Evolutionary conservation across 2,329 filamentous ascomycete species (phyloP).

Genomic region (Aureobasidium leucospermi): DNA sequence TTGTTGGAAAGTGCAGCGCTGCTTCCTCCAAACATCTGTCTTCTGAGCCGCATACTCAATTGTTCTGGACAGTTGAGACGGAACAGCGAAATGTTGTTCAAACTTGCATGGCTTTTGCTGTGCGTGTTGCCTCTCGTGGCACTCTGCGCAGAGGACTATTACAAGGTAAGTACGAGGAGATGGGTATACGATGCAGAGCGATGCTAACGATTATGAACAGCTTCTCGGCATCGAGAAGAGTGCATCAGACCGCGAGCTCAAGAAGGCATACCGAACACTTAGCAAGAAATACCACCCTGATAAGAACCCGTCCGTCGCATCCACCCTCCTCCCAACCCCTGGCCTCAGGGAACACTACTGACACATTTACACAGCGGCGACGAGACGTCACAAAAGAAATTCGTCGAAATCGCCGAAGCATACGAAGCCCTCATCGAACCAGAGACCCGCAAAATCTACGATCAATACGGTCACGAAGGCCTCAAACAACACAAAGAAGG

Average conservation of each 20-base stretch:
- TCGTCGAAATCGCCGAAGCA: slow-evolving; percentile 88
- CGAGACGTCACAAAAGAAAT: slow-evolving; percentile 74
- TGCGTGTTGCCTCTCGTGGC: slow-evolving; percentile 37
- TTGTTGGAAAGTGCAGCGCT: not conserved
- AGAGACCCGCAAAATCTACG: slow-evolving; percentile 81
- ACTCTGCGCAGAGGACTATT: slow-evolving; percentile 60
- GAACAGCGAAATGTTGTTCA: slow-evolving; percentile 32
- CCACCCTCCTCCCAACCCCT: not conserved
- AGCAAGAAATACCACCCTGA: slow-evolving; percentile 97
- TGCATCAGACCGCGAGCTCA: slow-evolving; percentile 81
- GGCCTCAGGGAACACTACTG: not conserved
- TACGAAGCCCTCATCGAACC: slow-evolving; percentile 84
- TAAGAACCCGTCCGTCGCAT: slow-evolving; percentile 75
- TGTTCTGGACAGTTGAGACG: not conserved
- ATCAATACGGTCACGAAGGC: slow-evolving; percentile 87
- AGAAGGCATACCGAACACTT: slow-evolving; percentile 82
- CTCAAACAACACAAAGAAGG: slow-evolving; percentile 75
- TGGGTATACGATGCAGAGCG: not conserved
- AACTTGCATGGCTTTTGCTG: slow-evolving; percentile 33
- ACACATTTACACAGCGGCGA: slow-evolving; percentile 53
- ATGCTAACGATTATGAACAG: slow-evolving; percentile 37
- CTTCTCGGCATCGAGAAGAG: slow-evolving; percentile 71
- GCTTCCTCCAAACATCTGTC: not conserved
- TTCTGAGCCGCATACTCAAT: not conserved
- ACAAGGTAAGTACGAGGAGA: slow-evolving; percentile 52